Conservation (phyloP, 768 basidiomycete genomes). For the Aureoboletus auriporus region DNA sequence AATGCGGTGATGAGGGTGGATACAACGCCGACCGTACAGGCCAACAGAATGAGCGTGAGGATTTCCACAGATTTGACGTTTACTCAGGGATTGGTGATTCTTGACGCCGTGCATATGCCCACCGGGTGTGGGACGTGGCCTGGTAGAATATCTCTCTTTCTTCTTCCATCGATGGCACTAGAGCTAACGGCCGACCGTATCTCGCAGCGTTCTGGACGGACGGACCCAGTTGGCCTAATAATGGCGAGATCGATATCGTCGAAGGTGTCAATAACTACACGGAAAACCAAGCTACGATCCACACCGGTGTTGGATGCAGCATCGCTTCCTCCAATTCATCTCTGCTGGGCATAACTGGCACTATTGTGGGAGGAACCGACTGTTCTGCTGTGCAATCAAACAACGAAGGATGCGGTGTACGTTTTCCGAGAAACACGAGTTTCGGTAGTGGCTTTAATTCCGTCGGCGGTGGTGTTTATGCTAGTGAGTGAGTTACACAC, state of each 20-base stretch:
- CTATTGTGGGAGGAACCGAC: constrained; percentile 64
- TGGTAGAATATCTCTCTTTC: constrained; percentile 22
- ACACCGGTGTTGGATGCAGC: constrained; percentile 69
- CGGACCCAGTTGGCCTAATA: constrained; percentile 42
- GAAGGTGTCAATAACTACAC: constrained; percentile 83
- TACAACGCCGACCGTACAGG: constrained; percentile 69
- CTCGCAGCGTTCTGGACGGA: constrained; percentile 45
- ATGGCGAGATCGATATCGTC: constrained; percentile 80
- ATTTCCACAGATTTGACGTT: constrained; percentile 61
- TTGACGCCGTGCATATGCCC: constrained; percentile 89
- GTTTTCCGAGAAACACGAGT: constrained; percentile 52
- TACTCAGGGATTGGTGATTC: constrained; percentile 66
- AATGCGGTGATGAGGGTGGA: constrained; percentile 88
- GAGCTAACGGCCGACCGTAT: neutral
- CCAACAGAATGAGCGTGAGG: constrained; percentile 70
- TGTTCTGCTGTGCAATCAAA: constrained; percentile 67
- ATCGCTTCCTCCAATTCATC: constrained; percentile 47
- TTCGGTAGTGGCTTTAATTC: constrained; percentile 87
- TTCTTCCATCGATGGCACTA: neutral
- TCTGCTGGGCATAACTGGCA: constrained; percentile 55
- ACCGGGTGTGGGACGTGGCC: constrained; percentile 89
- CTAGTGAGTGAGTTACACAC: constrained; percentile 52
- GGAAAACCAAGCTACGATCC: constrained; percentile 78
- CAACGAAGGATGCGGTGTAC: constrained; percentile 81
- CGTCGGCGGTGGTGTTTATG: constrained; percentile 86